Evolutionary conservation across 805 yeast species (phyloP).

Genomic region (Cyberlindnera nakhonratchasimensis): DNA sequence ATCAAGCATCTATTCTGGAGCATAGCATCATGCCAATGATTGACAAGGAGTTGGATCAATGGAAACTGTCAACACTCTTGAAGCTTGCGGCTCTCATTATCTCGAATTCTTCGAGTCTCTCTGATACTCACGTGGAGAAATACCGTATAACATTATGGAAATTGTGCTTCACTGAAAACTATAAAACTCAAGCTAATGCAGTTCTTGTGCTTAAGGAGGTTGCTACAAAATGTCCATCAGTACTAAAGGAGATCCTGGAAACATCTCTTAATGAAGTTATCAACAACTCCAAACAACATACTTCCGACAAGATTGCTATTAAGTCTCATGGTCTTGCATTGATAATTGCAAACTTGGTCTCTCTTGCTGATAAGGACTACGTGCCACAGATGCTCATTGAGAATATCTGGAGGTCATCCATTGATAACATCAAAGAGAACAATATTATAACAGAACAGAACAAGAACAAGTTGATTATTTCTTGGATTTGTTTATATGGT

Average conservation of each 20-base stretch:
- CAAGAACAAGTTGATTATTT: slow-evolving; percentile 37
- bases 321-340: slow-evolving; percentile 39
- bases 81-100: slow-evolving; percentile 31
- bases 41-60: slow-evolving; percentile 10
- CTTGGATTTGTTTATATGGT: slow-evolving; percentile 67
- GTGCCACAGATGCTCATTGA: slow-evolving; percentile 44
- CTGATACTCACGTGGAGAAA: slow-evolving; percentile 25
- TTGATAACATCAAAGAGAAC: slow-evolving; percentile 33
- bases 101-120: slow-evolving; percentile 21
- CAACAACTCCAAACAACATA: slow-evolving; percentile 29
- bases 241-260: slow-evolving; percentile 36
- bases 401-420: slow-evolving; percentile 42
- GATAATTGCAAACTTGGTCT: slow-evolving; percentile 35
- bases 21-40: slow-evolving; percentile 13
- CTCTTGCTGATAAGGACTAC: slow-evolving; percentile 36
- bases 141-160: slow-evolving; percentile 32
- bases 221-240: slow-evolving; percentile 32
- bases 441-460: slow-evolving; percentile 31
- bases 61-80: slow-evolving; percentile 19
- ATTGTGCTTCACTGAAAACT: slow-evolving; percentile 37
- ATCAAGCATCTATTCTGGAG: slow-evolving; percentile 31
- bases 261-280: slow-evolving; percentile 34
- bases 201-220: slow-evolving; percentile 34
- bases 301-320: slow-evolving; percentile 26
- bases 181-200: slow-evolving; percentile 40